Base-by-base conservation (phyloP, 1,284 basidiomycete genomes). In the Phaffia rhodozyma region DNA sequence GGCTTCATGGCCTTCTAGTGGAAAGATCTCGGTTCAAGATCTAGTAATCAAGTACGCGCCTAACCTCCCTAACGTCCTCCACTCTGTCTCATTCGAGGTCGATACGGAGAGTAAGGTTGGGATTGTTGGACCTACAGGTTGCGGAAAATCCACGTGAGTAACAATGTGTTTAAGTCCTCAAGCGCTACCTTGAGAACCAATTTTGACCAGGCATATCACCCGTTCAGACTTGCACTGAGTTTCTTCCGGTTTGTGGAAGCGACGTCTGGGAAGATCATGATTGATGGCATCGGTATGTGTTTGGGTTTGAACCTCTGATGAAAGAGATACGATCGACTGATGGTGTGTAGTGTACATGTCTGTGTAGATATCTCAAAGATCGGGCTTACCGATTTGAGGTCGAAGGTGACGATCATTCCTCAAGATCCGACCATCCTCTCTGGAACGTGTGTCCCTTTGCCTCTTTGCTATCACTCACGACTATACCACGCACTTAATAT, bases 241-340 rank as follows among this genome's bases (percentile, higher is more conserved):
- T 91, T 97, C 79, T 97, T 97, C 85, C 84, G 96, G 60, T 94
- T 96, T 71, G 89, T 94, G 27, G 91, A 96, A 71, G 86, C 91
- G 0, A 84, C 84, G 0, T 81, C 85, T 70, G 91, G 91, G 1
- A 78, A 79, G 5, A 97, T 98, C 64, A 63, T 85, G 25, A 83
- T 99, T 58, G 94, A 97, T 75, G 89, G 82, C n/a, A 70, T 93
- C 29, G 89, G 71, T 68, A 29, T 25, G 67, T 58, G 20, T 49
- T 5, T 43, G 2, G 7, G 34, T 34, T 32, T n/a, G 20, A 23
- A 7, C 21, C 27, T 60, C 7, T 47, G 38, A 43, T 43, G 2
- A 7, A 43, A 38, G n/a, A 23, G 3, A 1, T n/a, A 5, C 7
- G n/a, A 5, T 27, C 13, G 20, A 23, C 29, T 23, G 27, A n/a